A percentile compares a stretch with the other conserved stretches of the same genome.
These are phyloP conservation scores for Lactifluus piperatus DNA, from an alignment of 768 basidiomycete genomes.

Conservation along the genomic window DNA sequence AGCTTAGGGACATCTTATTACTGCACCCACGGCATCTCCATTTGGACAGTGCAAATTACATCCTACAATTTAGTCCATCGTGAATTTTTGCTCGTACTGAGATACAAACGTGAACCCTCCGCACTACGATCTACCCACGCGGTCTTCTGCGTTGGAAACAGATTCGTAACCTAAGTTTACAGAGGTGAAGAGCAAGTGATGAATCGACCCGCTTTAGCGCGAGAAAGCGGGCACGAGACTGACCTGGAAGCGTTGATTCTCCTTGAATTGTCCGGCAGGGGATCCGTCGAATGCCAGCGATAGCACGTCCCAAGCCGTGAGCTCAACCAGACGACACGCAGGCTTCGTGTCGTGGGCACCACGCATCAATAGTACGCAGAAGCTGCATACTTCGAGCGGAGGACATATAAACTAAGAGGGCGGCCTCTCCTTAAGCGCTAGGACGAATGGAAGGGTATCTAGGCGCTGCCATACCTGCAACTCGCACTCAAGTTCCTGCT, in stretches of 20 bases:
- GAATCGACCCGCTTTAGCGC: not conserved
- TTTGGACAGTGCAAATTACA: conserved; percentile 1
- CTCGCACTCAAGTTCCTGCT: too few species aligned
- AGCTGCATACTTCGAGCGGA: conserved; percentile 18
- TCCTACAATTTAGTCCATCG: conserved; percentile 60
- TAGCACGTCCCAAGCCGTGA: conserved; percentile 17
- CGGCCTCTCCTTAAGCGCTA: too few species aligned
- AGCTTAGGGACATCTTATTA: not conserved
- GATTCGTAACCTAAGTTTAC: conserved; percentile 45
- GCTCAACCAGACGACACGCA: conserved; percentile 9
- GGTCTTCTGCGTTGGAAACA: conserved; percentile 54
- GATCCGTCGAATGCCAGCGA: too few species aligned
- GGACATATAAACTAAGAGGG: conserved; percentile 10
- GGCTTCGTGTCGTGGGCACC: conserved; percentile 9
- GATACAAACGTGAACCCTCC: conserved; percentile 55
- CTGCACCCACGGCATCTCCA: not conserved
- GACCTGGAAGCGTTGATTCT: conserved; percentile 17
- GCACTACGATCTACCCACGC: too few species aligned
- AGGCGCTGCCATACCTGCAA: too few species aligned
- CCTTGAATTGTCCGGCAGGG: too few species aligned
- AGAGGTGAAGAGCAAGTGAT: too few species aligned
- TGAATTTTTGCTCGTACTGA: conserved; percentile 58
- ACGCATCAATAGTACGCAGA: conserved; percentile 15
- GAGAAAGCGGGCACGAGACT: too few species aligned
- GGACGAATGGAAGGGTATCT: too few species aligned